Conservation (phyloP, 345 rosid species). For the Camelina hispida region DNA sequence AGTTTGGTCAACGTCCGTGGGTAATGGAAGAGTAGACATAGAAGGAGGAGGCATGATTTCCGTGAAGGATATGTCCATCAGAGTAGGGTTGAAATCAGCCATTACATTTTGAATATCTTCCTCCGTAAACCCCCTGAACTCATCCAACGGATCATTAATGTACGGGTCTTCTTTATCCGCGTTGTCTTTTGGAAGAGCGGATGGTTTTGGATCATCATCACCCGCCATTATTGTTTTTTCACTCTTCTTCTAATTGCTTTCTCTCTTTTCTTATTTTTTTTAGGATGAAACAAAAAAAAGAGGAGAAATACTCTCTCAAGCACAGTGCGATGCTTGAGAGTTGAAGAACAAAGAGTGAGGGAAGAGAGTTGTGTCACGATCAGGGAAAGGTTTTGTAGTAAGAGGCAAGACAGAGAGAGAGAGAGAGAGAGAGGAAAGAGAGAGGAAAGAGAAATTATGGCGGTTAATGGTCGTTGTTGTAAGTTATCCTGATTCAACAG, state of each 20-base stretch:
- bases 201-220: conserved; percentile 16
- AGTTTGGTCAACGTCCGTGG: background rate
- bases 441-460: background rate
- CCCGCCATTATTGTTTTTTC: conserved; percentile 25
- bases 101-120: conserved; percentile 9
- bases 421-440: background rate
- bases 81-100: background rate
- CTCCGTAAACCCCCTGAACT: background rate
- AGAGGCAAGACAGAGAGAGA: background rate
- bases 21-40: background rate
- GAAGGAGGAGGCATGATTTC: background rate
- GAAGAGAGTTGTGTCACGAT: conserved; percentile 10
- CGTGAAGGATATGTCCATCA: background rate
- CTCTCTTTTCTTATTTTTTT: background rate
- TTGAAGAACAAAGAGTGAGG: conserved; percentile 34
- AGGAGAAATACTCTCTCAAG: conserved; percentile 31
- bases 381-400: conserved; percentile 13
- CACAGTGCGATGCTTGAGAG: conserved; percentile 43
- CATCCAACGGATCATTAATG: background rate
- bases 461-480: conserved; percentile 40
- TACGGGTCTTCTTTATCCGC: background rate
- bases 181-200: background rate
- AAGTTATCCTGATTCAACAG: conserved; percentile 17
- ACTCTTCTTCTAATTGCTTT: conserved; percentile 27
- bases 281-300: background rate